A percentile compares a stretch with the other conserved stretches of the same genome.
Conservation (phyloP, 805 yeast genomes). For the Candida broadrunensis region DNA sequence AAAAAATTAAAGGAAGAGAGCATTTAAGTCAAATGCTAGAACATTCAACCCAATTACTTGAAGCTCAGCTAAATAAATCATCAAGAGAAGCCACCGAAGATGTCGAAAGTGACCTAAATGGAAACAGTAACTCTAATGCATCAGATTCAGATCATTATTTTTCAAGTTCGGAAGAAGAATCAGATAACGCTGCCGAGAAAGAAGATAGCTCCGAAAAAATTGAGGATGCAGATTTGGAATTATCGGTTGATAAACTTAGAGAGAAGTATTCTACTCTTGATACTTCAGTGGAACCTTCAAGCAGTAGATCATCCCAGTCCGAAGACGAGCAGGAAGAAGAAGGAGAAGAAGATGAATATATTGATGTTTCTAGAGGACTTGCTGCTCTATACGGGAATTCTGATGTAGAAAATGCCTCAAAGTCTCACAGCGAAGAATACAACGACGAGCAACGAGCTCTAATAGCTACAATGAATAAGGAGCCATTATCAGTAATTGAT, state of each 20-base stretch:
- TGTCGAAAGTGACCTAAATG: constrained; percentile 17
- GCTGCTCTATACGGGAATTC: constrained; percentile 13
- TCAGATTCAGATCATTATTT: constrained; percentile 9
- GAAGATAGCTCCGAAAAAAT: constrained; percentile 13
- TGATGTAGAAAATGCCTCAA: constrained; percentile 1
- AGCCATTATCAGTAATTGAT: constrained; percentile 6
- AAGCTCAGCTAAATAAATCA: constrained; percentile 66
- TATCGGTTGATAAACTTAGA: constrained; percentile 54
- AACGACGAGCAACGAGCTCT: constrained; percentile 30
- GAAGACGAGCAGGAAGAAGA: constrained; percentile 10
- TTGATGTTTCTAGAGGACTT: constrained; percentile 11
- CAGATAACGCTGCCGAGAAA: constrained; percentile 20
- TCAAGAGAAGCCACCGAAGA: constrained; percentile 25
- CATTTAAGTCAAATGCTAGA: constrained; percentile 85
- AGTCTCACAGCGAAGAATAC: constrained; percentile 12
- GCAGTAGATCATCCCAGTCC: constrained; percentile 16
- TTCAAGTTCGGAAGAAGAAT: constrained; percentile 14
- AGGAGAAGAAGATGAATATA: constrained; percentile 9
- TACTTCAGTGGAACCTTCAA: constrained; percentile 8
- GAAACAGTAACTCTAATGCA: constrained; percentile 16
- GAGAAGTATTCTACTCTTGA: constrained; percentile 52
- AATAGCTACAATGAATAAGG: constrained; percentile 19
- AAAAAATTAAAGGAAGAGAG: constrained; percentile 78
- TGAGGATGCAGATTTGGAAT: constrained; percentile 42
- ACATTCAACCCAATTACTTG: constrained; percentile 85